Percentiles rank a stretch among this genome's conserved stretches.
Evolutionary conservation across 768 basidiomycete species (phyloP).

Genomic region (Tylopilus balloui): DNA sequence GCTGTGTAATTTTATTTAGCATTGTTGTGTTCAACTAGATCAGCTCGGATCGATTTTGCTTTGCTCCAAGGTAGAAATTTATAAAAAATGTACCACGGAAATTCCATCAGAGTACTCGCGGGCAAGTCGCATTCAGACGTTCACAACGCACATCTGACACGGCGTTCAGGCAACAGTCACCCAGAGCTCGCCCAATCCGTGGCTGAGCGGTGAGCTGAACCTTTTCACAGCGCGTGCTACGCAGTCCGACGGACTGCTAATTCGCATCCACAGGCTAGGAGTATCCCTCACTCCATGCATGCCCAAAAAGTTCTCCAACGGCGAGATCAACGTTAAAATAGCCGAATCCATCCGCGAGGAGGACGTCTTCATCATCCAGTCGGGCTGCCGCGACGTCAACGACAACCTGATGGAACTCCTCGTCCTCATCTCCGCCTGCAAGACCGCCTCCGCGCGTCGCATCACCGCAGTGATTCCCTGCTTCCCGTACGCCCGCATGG

Average conservation of each 20-base stretch:
- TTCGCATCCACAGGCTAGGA: conserved; percentile 68
- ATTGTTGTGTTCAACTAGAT: conserved; percentile 18
- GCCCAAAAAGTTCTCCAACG: conserved; percentile 89
- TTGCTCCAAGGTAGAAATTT: conserved; percentile 29
- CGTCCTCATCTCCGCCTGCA: conserved; percentile 97
- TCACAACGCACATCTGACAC: conserved; percentile 8
- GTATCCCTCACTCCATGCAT: conserved; percentile 81
- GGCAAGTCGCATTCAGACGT: conserved; percentile 40
- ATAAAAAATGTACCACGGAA: conserved; percentile 73
- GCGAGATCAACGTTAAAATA: conserved; percentile 94
- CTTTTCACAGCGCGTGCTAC: conserved; percentile 23
- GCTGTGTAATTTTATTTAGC: conserved; percentile 41
- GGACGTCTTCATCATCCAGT: conserved; percentile 98
- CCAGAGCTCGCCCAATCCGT: conserved; percentile 94
- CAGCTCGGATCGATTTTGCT: conserved; percentile 3
- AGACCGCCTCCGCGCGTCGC: conserved; percentile 89
- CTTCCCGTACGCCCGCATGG: conserved; percentile 94
- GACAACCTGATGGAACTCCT: conserved; percentile 98
- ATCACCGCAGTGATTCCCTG: conserved; percentile 98
- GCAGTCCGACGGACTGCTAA: conserved; percentile 46
- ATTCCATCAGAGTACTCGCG: conserved; percentile 71
- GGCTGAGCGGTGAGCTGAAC: conserved; percentile 89
- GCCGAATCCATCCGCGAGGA: conserved; percentile 94
- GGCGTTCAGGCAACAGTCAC: conserved; percentile 86
- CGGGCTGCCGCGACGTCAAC: conserved; percentile 84